Base-by-base conservation (phyloP, 768 basidiomycete species). In the Rhizopogon vesiculosus region DNA sequence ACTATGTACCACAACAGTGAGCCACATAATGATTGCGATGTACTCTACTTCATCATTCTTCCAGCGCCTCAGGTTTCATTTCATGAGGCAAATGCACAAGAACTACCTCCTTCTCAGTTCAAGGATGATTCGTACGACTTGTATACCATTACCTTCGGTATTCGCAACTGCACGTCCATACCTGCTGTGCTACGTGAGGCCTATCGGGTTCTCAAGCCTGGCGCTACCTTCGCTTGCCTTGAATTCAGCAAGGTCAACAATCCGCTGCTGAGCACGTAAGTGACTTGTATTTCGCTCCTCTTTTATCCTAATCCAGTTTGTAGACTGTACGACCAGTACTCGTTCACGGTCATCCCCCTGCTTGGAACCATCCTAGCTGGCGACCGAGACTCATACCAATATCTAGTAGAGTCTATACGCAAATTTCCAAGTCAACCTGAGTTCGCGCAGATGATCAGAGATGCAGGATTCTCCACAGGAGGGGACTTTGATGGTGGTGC, bases 131-230 rank as follows among this genome's bases (percentile, higher is more conserved):
- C 91, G 16, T 93, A 95, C 60, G 94, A 99, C 73, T 76, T 98
- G 16, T 99, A 99, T 75, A 99, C 97, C 28, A 98, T 99, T 69
- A 93, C 97, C 0, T 99, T 99, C 63, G 96, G 97, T 25, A 98
- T 98, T 62, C 82, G 97, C 40, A 99, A 99, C 67, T 95, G 93
- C 75, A 99, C 97, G 16, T 91, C 91, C 46, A 83, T 98, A 56
- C 88, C 90, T 1, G 86, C 83, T 22, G 97, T 93, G 15, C 76
- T 99, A 44, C 78, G 79, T 56, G 93, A 98, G 69, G 97, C 97
- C 2, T 75, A 96, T 70, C 83, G 97, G 22, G 94, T 98, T 13
- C 81, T 99, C 35, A 98, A 95, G 69, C 97, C 97, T 0, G 97
- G 97, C 55, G 97, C 93, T 49, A 89, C 83, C 9, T 95, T 99